Base-by-base conservation (phyloP, 305 asterid genomes). In the Ilex paraguariensis region DNA sequence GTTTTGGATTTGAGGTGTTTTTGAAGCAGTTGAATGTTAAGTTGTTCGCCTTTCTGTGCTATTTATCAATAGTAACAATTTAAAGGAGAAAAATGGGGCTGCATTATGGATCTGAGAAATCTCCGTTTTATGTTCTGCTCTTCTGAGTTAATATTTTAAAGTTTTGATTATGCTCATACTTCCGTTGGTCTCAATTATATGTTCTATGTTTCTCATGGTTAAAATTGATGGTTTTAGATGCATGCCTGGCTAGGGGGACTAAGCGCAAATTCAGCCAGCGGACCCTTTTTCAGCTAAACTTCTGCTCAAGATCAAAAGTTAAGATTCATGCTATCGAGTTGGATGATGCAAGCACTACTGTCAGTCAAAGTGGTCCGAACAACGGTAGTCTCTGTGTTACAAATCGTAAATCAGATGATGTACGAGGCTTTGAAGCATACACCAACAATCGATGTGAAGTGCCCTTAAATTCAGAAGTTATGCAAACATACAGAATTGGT, bases 211-310 rank as follows among this genome's bases (percentile, higher is more conserved):
- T 40, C 31, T 32, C 44, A 64, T 36, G 46, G 42, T 48, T 59
- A 7, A 32, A 32, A 62, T 51, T 66, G 66, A 62, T 56, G 71
- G 71, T 74, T 78, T 73, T 86, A 84, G 98, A 92, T 74, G 76
- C 69, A 77, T 89, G 97, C 67, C 91, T 85, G 66, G 73, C 82
- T 56, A 85, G 79, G 74, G 95, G 95, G 72, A 74, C 63, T 57
- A 89, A 87, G 62, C 80, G 98, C 57, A 92, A 89, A 73, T 71
- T 92, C 59, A 83, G 83, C 61, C 97, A 92, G 79, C 82, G 57
- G 42, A 92, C 96, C 31, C 95, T 92, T 74, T 75, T 87, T 68
- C 93, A 92, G 72, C 65, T 87, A 54, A 85, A 89, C 73, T 89
- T 87, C 77, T 59, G 69, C 31, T 79, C 91, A 64, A 70, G 73